Base-by-base conservation (phyloP, 2,329 filamentous ascomycete species). In the Daldinia eschscholtzii region DNA sequence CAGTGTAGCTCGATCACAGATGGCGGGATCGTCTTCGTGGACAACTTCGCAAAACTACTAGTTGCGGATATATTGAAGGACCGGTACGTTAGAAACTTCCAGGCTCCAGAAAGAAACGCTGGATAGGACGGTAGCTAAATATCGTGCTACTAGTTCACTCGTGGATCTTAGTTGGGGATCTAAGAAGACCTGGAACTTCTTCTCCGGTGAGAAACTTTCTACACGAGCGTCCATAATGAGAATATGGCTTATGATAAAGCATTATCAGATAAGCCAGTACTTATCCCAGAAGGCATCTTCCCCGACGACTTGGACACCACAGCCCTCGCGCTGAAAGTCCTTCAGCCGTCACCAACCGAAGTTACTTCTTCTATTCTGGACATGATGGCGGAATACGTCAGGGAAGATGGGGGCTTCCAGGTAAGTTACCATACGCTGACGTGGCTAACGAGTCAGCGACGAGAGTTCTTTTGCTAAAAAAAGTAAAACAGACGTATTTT, bases 401-500 rank as follows among this genome's bases (percentile, higher is more conserved):
- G 20, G 10, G 42, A 46, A 9, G 42, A 46, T 9, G 42, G 42
- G 1, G 2, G 7, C 4, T 46, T 46, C 20, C 42, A 46, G 42
- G 42, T 46, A 44, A 44, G 41, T 7, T n/a, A 23, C 12, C 18
- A 44, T 5, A 7, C 23, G 2, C 18, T 1, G 4, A 20, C 3
- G 4, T 4, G 18, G 10, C 18, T 3, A 12, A 12, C 7, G 7
- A 10, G 41, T 18, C 12, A 44, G 18, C 23, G 9, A 23, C 18
- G 18, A 44, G 10, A 18, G 18, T 20, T 23, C 18, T 23, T 23
- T 10, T 10, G 18, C 41, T 44, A 23, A 37, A 37, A 44, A 20
- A 2, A 44, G 18, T 7, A 44, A 3, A 37, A 52, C 59, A 80
- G 74, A 75, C 73, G 2, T 80, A 81, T 68, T 79, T 79, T 46